Percentiles rank a stretch among this genome's conserved stretches.
These are phyloP conservation scores for Starmerella sirachaensis DNA, from an alignment of 805 yeast genomes.

Conservation along the genomic window DNA sequence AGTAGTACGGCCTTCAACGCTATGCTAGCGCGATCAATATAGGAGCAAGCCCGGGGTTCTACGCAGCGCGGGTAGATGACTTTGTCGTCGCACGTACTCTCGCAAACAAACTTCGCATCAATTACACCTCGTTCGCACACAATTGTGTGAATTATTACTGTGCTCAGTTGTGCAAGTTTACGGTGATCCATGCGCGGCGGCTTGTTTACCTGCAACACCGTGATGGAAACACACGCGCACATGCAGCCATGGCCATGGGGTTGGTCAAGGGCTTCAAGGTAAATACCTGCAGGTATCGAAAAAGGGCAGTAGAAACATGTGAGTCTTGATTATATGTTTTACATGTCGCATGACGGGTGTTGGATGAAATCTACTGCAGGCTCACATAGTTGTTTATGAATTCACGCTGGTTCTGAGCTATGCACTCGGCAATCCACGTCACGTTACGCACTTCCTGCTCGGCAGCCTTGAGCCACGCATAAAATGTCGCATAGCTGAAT, in stretches of 20 bases:
- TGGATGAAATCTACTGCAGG: slow-evolving; percentile 68
- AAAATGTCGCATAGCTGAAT: slow-evolving; percentile 75
- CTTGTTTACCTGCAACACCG: neutral
- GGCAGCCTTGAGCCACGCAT: slow-evolving; percentile 94
- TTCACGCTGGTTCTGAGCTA: slow-evolving; percentile 95
- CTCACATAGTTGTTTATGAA: slow-evolving; percentile 83
- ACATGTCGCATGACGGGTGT: no score
- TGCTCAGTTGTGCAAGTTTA: neutral
- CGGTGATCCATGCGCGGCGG: slow-evolving; percentile 1
- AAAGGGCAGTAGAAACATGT: no score
- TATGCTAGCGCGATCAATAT: neutral
- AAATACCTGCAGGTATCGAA: no score
- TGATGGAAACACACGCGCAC: neutral
- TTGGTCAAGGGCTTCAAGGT: no score
- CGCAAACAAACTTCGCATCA: neutral
- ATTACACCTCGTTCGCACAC: slow-evolving; percentile 1
- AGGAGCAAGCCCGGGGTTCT: neutral
- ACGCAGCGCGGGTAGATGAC: neutral
- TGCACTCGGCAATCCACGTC: slow-evolving; percentile 99
- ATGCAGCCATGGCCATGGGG: no score
- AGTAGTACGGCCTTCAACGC: neutral
- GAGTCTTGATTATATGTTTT: no score
- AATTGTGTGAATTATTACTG: neutral
- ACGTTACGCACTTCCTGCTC: slow-evolving; percentile 96
- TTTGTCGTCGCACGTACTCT: no score